A percentile compares a stretch with the other conserved stretches of the same genome.
Conservation (phyloP, 2,329 filamentous ascomycete genomes). For the Aspergillus arachidicola region DNA sequence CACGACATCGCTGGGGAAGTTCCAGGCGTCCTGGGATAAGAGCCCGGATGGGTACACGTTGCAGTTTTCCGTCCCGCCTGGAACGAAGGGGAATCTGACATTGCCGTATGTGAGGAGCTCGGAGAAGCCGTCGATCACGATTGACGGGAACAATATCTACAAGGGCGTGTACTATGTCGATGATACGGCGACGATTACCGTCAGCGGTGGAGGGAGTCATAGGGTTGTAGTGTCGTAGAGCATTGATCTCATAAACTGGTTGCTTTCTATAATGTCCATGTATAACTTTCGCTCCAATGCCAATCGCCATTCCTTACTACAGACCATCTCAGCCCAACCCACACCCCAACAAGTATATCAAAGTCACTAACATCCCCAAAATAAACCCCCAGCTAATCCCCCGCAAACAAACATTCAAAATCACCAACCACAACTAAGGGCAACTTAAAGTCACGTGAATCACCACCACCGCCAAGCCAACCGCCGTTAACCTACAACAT, state of each 20-base stretch:
- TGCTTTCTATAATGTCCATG: not conserved
- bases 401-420: not conserved
- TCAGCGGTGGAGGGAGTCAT: slow-evolving; percentile 27
- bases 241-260: not conserved
- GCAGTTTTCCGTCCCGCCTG: slow-evolving; percentile 24
- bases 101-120: slow-evolving; percentile 24
- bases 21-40: slow-evolving; percentile 24
- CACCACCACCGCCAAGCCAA: not conserved
- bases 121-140: slow-evolving; percentile 28
- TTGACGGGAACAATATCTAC: slow-evolving; percentile 24
- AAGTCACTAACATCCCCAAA: not conserved
- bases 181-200: slow-evolving; percentile 22
- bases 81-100: slow-evolving; percentile 25
- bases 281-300: not conserved
- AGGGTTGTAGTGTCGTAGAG: slow-evolving; percentile 28
- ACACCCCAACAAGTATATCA: not conserved
- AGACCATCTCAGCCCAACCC: not conserved
- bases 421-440: not conserved
- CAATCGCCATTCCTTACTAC: not conserved
- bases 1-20: slow-evolving; percentile 48
- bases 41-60: slow-evolving; percentile 21
- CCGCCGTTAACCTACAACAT: not conserved
- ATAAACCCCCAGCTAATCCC: not conserved
- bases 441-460: not conserved
- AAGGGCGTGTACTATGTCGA: slow-evolving; percentile 22